A percentile compares a stretch with the other conserved stretches of the same genome.
Evolutionary conservation across 2,329 filamentous ascomycete species (phyloP).

Genomic region (Bipolaris sorokiniana): DNA sequence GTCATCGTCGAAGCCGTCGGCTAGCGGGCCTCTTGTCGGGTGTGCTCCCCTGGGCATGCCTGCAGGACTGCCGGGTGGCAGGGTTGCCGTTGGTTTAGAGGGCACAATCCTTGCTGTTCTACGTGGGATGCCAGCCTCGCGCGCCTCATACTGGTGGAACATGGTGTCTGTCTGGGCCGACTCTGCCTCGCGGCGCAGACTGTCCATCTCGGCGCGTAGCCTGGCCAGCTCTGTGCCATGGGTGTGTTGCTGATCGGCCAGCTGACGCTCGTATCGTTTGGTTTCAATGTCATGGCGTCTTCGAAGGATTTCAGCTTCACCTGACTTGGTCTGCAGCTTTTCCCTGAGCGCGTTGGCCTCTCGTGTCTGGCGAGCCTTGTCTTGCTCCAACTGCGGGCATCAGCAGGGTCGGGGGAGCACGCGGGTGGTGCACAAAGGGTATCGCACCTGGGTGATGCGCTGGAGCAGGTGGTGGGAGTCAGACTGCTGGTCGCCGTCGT

Average conservation of each 20-base stretch:
- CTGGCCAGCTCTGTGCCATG: conserved; percentile 69
- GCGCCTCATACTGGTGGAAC: conserved; percentile 74
- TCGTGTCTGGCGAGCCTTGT: conserved; percentile 42
- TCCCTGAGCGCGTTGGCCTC: conserved; percentile 38
- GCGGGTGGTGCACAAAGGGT: not conserved
- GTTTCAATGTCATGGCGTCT: conserved; percentile 68
- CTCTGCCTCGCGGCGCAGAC: conserved; percentile 68
- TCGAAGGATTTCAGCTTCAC: conserved; percentile 77
- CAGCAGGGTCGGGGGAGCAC: conserved; percentile 18
- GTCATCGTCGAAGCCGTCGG: conserved; percentile 79
- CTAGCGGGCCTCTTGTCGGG: conserved; percentile 61
- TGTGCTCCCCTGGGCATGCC: conserved; percentile 67
- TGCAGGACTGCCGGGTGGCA: conserved; percentile 38
- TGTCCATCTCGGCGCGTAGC: conserved; percentile 68
- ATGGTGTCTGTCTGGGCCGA: conserved; percentile 71
- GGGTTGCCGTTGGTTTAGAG: conserved; percentile 31
- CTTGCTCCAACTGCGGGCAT: conserved; percentile 51
- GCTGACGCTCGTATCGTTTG: conserved; percentile 67
- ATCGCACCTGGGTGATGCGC: conserved; percentile 51
- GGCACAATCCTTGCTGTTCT: conserved; percentile 49
- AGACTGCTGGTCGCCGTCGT: conserved; percentile 18
- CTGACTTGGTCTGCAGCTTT: conserved; percentile 62
- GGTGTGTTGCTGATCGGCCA: conserved; percentile 66
- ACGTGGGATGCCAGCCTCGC: conserved; percentile 58
- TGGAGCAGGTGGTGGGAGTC: conserved; percentile 46